Evolutionary conservation across 192 early-diverging fungal genomes (phyloP).

Genomic region (Linnemannia elongata): DNA sequence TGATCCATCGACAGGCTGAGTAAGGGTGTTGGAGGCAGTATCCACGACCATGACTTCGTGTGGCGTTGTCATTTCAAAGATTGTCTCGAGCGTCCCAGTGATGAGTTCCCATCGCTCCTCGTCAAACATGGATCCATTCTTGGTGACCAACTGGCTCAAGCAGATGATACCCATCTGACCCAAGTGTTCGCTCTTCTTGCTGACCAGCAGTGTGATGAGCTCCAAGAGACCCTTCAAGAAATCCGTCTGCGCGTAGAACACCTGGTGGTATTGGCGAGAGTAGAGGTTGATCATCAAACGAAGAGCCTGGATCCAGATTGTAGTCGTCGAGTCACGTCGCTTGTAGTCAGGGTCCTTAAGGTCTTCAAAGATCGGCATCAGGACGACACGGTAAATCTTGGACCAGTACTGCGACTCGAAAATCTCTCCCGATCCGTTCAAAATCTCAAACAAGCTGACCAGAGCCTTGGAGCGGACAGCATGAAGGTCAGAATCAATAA

Average conservation of each 20-base stretch:
- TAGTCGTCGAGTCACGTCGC: conserved; percentile 86
- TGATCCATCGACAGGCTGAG: neutral
- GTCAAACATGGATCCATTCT: conserved; percentile 80
- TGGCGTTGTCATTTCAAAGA: conserved; percentile 91
- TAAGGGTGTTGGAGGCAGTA: conserved; percentile 12
- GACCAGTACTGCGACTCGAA: conserved; percentile 89
- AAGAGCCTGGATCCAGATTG: conserved; percentile 93
- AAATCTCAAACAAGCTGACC: conserved; percentile 86
- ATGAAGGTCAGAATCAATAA: conserved; percentile 60
- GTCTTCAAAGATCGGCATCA: conserved; percentile 95
- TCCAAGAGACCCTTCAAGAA: conserved; percentile 86
- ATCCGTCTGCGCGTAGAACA: conserved; percentile 78
- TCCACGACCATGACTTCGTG: conserved; percentile 75
- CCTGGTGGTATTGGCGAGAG: conserved; percentile 76
- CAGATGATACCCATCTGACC: conserved; percentile 92
- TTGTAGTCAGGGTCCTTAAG: conserved; percentile 83
- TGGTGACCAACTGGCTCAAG: conserved; percentile 88
- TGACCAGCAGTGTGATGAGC: conserved; percentile 62
- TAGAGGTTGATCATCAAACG: conserved; percentile 90
- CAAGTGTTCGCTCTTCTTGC: conserved; percentile 85
- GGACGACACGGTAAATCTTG: conserved; percentile 82
- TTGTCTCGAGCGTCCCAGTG: conserved; percentile 74
- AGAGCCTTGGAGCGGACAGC: conserved; percentile 70
- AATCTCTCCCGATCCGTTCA: conserved; percentile 81
- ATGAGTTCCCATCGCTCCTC: conserved; percentile 82